Evolutionary conservation across 805 yeast genomes (phyloP).

Genomic region (Saccharomyces paradoxus): DNA sequence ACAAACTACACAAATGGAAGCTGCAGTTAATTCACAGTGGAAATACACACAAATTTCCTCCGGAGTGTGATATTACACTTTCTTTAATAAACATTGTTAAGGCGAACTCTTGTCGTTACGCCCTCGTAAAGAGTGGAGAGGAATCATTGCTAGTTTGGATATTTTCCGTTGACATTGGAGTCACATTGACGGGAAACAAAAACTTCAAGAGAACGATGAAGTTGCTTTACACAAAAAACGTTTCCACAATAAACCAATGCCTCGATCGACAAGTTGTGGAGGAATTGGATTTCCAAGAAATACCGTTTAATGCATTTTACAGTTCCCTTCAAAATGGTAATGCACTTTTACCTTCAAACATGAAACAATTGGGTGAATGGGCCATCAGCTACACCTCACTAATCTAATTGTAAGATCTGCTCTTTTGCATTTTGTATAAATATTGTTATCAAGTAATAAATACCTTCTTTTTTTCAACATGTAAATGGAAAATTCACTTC

Average conservation of each 20-base stretch:
- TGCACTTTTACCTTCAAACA: slow-evolving; percentile 9
- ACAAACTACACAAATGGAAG: slow-evolving; percentile 23
- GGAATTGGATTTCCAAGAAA: slow-evolving; percentile 7
- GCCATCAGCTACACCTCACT: slow-evolving; percentile 13
- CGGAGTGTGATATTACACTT: slow-evolving; percentile 18
- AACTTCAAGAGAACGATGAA: slow-evolving; percentile 16
- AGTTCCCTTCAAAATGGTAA: slow-evolving; percentile 7
- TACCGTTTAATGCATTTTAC: slow-evolving; percentile 13
- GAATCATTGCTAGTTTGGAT: slow-evolving; percentile 19
- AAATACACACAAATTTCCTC: slow-evolving; percentile 7
- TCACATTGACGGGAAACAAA: slow-evolving; percentile 8
- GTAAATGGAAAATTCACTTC: not conserved
- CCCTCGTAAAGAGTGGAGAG: slow-evolving; percentile 10
- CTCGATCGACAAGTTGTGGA: slow-evolving; percentile 15
- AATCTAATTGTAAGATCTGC: not conserved
- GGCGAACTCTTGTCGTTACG: slow-evolving; percentile 20
- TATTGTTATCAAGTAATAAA: not conserved
- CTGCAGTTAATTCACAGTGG: slow-evolving; percentile 6
- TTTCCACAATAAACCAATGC: not conserved
- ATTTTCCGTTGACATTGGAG: slow-evolving; percentile 19
- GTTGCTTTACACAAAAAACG: slow-evolving; percentile 15
- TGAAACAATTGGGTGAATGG: slow-evolving; percentile 16
- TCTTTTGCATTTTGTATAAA: not conserved
- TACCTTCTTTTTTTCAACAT: not conserved
- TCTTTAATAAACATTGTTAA: slow-evolving; percentile 15